Percentiles rank a stretch among this genome's conserved stretches.
These are phyloP conservation scores for Pochonia chlamydosporia DNA, from an alignment of 2,329 filamentous ascomycete species.

Conservation along the genomic window DNA sequence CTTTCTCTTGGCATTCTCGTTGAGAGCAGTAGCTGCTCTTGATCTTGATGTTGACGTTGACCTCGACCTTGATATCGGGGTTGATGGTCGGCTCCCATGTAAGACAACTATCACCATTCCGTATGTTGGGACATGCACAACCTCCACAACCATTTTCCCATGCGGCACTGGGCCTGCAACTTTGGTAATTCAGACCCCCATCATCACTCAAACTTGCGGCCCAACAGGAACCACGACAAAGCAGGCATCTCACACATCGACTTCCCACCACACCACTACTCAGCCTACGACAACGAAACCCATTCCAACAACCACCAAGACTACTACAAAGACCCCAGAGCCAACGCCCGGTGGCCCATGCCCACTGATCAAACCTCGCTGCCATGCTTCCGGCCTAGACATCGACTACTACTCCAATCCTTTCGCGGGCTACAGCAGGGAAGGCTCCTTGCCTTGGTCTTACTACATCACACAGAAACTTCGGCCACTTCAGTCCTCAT, in stretches of 20 bases:
- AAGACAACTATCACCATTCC: slow-evolving; percentile 3
- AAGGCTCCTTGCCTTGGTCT: slow-evolving; percentile 11
- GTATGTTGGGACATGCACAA: background rate
- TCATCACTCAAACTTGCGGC: background rate
- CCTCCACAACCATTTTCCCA: background rate
- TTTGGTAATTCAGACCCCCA: slow-evolving; percentile 3
- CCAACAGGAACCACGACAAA: background rate
- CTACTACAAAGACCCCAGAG: background rate
- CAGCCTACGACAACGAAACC: background rate
- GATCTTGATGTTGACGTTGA: background rate
- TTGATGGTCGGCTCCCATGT: background rate
- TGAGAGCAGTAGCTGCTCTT: background rate
- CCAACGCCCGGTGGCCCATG: background rate
- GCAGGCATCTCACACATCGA: background rate
- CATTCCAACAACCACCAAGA: background rate
- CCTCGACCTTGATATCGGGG: background rate
- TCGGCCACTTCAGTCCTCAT: slow-evolving; percentile 7
- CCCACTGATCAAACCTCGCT: background rate
- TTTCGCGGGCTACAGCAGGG: slow-evolving; percentile 15
- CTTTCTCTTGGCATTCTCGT: background rate
- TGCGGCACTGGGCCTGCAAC: slow-evolving; percentile 1
- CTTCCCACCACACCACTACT: background rate
- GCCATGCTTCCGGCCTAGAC: slow-evolving; percentile 3
- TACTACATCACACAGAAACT: slow-evolving; percentile 17
- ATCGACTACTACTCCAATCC: slow-evolving; percentile 17